phyloP scores from a whole-genome alignment of 2,329 filamentous ascomycete genomes.

The Fusarium staphyleae region DNA sequence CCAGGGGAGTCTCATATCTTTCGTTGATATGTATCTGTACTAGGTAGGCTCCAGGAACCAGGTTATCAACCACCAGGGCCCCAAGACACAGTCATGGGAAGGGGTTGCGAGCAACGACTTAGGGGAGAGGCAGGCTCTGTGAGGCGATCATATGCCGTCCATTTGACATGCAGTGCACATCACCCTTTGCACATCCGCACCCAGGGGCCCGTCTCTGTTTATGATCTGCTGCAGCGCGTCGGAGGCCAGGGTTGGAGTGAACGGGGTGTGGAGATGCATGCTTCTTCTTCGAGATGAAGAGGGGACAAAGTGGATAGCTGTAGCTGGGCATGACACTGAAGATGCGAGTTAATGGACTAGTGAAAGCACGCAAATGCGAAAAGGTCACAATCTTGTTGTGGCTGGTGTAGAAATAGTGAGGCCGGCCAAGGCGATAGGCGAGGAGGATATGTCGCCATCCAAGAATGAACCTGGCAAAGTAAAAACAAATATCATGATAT shows the following conservation, averaged over 20 bases:
- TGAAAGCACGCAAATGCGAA: background rate
- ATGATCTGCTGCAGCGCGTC: constrained; percentile 29
- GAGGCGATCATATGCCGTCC: constrained; percentile 15
- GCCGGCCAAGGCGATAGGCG: constrained; percentile 6
- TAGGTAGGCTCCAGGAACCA: background rate
- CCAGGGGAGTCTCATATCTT: constrained; percentile 5
- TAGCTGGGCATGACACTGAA: constrained; percentile 27
- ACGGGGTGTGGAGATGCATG: constrained; percentile 25
- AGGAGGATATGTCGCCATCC: background rate
- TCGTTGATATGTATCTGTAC: too few relatives aligned
- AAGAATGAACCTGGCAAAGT: background rate
- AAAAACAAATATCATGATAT: constrained; percentile 1
- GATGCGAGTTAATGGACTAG: constrained; percentile 12
- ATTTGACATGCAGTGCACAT: constrained; percentile 28
- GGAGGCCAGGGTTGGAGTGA: constrained; percentile 4
- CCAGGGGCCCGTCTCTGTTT: constrained; percentile 33
- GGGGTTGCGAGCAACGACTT: constrained; percentile 14
- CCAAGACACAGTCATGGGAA: constrained; percentile 9
- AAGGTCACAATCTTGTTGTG: constrained; percentile 14
- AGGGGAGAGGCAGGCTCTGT: constrained; percentile 15
- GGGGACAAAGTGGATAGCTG: background rate
- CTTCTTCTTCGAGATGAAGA: constrained; percentile 6
- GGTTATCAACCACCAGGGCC: background rate
- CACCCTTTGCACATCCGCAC: constrained; percentile 14
- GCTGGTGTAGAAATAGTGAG: constrained; percentile 19